A percentile compares a stretch with the other conserved stretches of the same genome.
Conservation (phyloP, 1,284 basidiomycete species). For the Ganoderma lingzhi region DNA sequence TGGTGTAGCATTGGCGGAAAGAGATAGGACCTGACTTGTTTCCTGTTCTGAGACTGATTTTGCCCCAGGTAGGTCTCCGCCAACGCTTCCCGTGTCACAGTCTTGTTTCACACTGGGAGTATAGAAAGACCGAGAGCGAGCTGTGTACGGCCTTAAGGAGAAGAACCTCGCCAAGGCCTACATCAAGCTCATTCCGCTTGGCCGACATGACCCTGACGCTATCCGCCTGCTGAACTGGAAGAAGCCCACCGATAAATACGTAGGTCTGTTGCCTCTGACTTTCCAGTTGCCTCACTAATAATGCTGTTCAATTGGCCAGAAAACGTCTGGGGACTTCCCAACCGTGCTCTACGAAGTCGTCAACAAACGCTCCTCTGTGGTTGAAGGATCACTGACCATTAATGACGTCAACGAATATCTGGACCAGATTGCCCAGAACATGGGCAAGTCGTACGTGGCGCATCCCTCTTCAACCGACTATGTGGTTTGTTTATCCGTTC, state of each 20-base stretch:
- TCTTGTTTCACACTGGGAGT: background rate
- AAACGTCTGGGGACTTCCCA: conserved; percentile 85
- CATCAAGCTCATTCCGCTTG: conserved; percentile 87
- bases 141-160: conserved; percentile 93
- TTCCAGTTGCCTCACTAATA: background rate
- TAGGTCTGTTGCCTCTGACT: conserved; percentile 43
- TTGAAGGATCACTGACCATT: conserved; percentile 77
- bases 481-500: conserved; percentile 10
- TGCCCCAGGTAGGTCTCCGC: conserved; percentile 68
- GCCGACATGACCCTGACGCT: conserved; percentile 80
- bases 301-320: conserved; percentile 46
- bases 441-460: conserved; percentile 67
- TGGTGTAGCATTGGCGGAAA: conserved; percentile 74
- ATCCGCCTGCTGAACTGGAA: conserved; percentile 90
- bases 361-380: conserved; percentile 83
- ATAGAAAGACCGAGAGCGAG: conserved; percentile 90
- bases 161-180: conserved; percentile 90
- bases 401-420: conserved; percentile 84
- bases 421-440: conserved; percentile 75
- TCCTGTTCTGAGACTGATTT: conserved; percentile 76
- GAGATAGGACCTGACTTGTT: conserved; percentile 79
- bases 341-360: conserved; percentile 87
- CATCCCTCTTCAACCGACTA: background rate
- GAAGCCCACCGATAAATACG: conserved; percentile 75
- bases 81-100: background rate